Base-by-base conservation (phyloP, 2,329 filamentous ascomycete genomes). In the Zarea fungicola region DNA sequence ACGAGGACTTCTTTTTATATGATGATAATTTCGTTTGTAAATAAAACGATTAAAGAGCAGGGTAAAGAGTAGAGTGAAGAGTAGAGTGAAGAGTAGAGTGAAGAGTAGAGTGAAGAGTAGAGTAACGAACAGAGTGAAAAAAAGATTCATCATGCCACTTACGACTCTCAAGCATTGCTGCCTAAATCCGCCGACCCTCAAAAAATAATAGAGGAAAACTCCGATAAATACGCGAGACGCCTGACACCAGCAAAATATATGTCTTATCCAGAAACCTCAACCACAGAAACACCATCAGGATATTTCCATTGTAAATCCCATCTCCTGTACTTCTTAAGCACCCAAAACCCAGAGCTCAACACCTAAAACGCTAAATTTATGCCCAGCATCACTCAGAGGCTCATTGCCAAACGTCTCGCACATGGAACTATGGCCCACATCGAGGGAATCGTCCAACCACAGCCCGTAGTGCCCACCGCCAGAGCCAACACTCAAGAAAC, bases 321-420 rank as follows among this genome's bases (percentile, higher is more conserved):
- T 13, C 16, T 5, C 26, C 13, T 29, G 7, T 29, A 13, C 43
- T 25, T 23, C 26, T 59, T 54, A 70, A 22, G 65, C 69, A 6
- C 93, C 92, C 58, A 97, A 78, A 62, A 88, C 90, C 93, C 93
- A 99, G 10, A 97, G 69, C 70, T 99, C 93, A 2, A 96, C 87
- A 1, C 90, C 92, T 26, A 96, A 64, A 11, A 99, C 81, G 52
- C 89, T 87, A 62, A 97, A 99, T 65, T 95, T 96, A 52, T 84
- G 83, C 1, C 92, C 93, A 61, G 95, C 89, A 48, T 96, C 92
- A 60, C 92, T 96, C 44, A 99, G 71, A 9, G 87, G 85, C 71
- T 96, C 91, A 58, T 99, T 99, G 1, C 90, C 89, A 70, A 97
- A 99, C 0, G 93, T 99, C 53, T 88, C 84, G 63, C 90, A 96